Base-by-base conservation (phyloP, 2,329 filamentous ascomycete genomes). In the Xylaria sp. region DNA sequence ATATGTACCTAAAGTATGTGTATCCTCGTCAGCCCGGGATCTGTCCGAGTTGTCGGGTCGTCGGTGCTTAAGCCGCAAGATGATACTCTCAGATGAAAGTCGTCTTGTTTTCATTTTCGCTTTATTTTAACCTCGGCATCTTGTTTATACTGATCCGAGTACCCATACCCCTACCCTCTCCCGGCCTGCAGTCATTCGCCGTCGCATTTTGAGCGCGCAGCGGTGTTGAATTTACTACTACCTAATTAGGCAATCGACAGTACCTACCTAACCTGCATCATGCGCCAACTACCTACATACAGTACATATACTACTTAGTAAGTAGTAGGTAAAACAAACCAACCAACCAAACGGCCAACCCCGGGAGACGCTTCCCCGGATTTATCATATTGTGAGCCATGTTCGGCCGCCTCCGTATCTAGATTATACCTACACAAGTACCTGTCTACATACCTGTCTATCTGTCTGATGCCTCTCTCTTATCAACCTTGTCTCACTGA, bases 31-130 rank as follows among this genome's bases (percentile, higher is more conserved):
- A 35, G 47, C 23, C 48, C 47, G 37, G 37, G 53, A 40, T 60
- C 60, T 60, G 60, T n/a, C 63, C 63, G 60, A 44, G 55, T 37
- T 69, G 67, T 64, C 64, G 64, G 67, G 67, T 69, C 67, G 65
- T 57, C 21, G 27, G 63, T 37, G 57, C 37, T 60, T 10, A 18
- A 47, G n/a, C 37, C 16, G 37, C 37, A 18, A 44, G 40, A 44
- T 44, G 40, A 44, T n/a, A 48, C 21, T 5, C 44, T 9, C 2
- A 2, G 18, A n/a, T 44, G 18, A 18, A n/a, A 44, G 12, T 44
- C 18, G 4, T 44, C 16, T n/a, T 18, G n/a, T n/a, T 40, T n/a
- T 18, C 16, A 44, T 44, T 40, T 8, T 40, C 9, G 9, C 3
- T 40, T 44, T n/a, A n/a, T 44, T n/a, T 6, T 6, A n/a, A 42